Evolutionary conservation across 1,284 basidiomycete genomes (phyloP), one percentile per base, ranked within the genome.

Genomic region (Cystobasidium pallidum): DNA sequence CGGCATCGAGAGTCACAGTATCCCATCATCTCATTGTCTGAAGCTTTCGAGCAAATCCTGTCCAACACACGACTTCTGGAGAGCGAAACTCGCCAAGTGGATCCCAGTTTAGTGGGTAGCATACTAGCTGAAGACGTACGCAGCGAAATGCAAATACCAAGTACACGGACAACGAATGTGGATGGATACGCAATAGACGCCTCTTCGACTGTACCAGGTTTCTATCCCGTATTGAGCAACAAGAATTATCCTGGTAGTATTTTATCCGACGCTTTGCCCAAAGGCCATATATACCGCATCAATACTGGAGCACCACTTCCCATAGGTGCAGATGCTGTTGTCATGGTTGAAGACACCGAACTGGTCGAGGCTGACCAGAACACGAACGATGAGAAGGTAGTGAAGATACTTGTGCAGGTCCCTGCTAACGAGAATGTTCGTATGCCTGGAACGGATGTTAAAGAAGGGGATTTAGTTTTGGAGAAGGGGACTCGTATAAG

Each of bases 311-410:
- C 86, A 1, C 87, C 90, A 0, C 82, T 94, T 1, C 92, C 92
- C 0, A 78, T 80, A 0, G 91, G 89, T 1, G 83, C 89, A 7
- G 88, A 94, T 78, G 82, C 90, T 0, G 88, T 93, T 0, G 88
- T 94, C 79, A 94, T 94, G 91, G 92, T 94, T 19, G 92, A 94
- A 81, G 92, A 94, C 78, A 94, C 92, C 0, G 86, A 86, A 66
- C 83, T 94, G 13, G 82, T 87, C 15, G 51, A 59, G 75, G 76
- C 15, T 72, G 78, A 75, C 47, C 62, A 68, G 43, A 70, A 70
- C 13, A 72, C 76, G 2, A 78, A 78, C 3, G 91, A 93, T 78
- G 91, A 94, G 79, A 82, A 83, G 30, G 84, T 86, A 73, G 86
- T 94, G 1, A 84, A 86, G 76, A 86, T 88, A 0, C 83, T 92